A percentile compares a stretch with the other conserved stretches of the same genome.
These are phyloP conservation scores for Uronychia binucleata DNA, from an alignment of 73 alveolate species.

Conservation along the genomic window DNA sequence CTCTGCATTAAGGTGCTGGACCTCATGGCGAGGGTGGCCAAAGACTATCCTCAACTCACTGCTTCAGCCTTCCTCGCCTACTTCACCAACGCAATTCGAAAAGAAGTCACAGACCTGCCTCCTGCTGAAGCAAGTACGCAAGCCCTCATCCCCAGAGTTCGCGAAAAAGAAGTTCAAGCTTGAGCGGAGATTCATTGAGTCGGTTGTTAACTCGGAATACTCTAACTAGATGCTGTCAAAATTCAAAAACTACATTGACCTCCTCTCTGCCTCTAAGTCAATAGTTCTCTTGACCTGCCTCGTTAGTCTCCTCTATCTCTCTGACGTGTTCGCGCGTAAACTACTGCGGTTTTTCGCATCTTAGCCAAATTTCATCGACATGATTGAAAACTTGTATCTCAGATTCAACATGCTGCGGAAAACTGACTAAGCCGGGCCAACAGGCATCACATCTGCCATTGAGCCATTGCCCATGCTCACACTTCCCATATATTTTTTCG, in stretches of 20 bases:
- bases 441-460: neutral
- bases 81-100: neutral
- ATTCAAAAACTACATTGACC: neutral
- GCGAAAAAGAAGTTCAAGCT: neutral
- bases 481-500: neutral
- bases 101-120: neutral
- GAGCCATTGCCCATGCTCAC: neutral
- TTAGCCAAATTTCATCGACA: neutral
- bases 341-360: neutral
- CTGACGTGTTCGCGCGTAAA: neutral
- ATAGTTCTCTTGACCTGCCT: neutral
- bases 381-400: neutral
- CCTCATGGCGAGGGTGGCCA: neutral
- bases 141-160: neutral
- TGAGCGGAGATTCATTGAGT: neutral
- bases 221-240: neutral
- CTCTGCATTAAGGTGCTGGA: neutral
- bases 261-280: neutral
- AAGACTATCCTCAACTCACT: neutral
- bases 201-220: neutral
- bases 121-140: neutral
- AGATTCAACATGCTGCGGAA: neutral
- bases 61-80: neutral
- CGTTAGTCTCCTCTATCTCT: neutral
- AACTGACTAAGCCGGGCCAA: neutral